Percentiles rank a stretch among this genome's conserved stretches.
phyloP scores from a whole-genome alignment of 2,329 filamentous ascomycete species.

The Penicillium sumatraense region DNA sequence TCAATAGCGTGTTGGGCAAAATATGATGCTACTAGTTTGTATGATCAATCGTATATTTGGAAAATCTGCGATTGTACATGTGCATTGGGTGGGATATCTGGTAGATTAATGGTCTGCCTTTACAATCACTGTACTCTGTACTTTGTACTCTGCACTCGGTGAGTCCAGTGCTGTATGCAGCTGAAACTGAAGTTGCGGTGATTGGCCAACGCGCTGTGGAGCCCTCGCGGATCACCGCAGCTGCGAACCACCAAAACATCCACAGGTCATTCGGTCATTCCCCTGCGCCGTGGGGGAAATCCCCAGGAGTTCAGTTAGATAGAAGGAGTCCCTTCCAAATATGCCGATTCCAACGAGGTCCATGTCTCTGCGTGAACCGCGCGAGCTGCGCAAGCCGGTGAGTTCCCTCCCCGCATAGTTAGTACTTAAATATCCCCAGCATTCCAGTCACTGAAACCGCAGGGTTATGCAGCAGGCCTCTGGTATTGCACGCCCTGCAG shows the following conservation, averaged over 20 bases:
- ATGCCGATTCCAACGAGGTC: conserved; percentile 49
- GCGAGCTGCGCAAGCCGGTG: conserved; percentile 39
- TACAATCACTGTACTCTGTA: too few species aligned
- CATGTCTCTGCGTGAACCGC: conserved; percentile 39
- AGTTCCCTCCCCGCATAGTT: conserved; percentile 16
- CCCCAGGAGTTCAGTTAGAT: not conserved
- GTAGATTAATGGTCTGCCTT: too few species aligned
- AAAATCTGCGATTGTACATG: too few species aligned
- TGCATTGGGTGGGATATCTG: too few species aligned
- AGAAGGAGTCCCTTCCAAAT: not conserved
- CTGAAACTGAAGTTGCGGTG: too few species aligned
- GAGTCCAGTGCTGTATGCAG: too few species aligned
- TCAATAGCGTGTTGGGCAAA: too few species aligned
- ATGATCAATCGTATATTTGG: too few species aligned
- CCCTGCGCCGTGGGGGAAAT: not conserved
- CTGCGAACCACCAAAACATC: conserved; percentile 5
- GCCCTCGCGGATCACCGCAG: not conserved
- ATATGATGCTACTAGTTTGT: too few species aligned
- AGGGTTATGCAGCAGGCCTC: conserved; percentile 22
- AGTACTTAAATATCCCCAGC: conserved; percentile 14
- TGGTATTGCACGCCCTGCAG: conserved; percentile 27
- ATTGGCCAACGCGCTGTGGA: conserved; percentile 2
- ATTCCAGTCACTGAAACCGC: conserved; percentile 20
- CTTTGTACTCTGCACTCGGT: too few species aligned
- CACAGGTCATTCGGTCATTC: not conserved